Evolutionary conservation across 371 early-diverging fungal species (phyloP), one percentile per base, ranked within the genome.

Genomic region (Mucor plumbeus): DNA sequence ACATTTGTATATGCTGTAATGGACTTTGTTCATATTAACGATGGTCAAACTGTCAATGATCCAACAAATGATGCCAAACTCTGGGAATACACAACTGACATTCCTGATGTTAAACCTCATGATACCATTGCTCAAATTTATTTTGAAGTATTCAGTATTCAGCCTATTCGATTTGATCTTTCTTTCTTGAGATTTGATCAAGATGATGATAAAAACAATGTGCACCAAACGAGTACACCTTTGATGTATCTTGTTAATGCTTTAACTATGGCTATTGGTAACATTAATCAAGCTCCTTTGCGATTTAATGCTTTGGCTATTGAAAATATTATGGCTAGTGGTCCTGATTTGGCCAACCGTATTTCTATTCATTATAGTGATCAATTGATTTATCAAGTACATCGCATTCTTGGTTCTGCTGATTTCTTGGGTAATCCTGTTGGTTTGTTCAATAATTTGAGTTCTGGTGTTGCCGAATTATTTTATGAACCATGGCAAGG

Each of bases 401-500:
- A 98, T 82, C 91, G 92, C 76, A 82, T 99, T 44, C 83, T 99
- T 7, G 99, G 99, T 1, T 96, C 97, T 11, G 98, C 97, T 7
- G 99, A 99, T 72, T 88, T 99, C 65, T 83, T 99, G 47, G 99
- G 99, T 31, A 99, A 99, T 71, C 99, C 99, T 69, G 97, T 98
- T 0, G 98, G 99, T 0, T 78, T 99, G 33, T 99, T 98, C 75
- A 97, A 88, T 78, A 98, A 89, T 65, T 82, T 99, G 47, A 92
- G 94, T 64, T 95, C 96, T 0, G 99, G 99, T 7, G 97, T 98
- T 0, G 87, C 88, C 0, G 98, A 97, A 72, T 87, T 99, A 56
- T 99, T 99, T 78, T 99, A 98, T 79, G 99, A 99, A 69, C 99
- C 99, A 0, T 92, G 94, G 84, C 95, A 97, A 82, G 99, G 99